Evolutionary conservation across 129 eudicot genomes (phyloP), one percentile per base, ranked within the genome.

Genomic region (Flaveria trinervia): DNA sequence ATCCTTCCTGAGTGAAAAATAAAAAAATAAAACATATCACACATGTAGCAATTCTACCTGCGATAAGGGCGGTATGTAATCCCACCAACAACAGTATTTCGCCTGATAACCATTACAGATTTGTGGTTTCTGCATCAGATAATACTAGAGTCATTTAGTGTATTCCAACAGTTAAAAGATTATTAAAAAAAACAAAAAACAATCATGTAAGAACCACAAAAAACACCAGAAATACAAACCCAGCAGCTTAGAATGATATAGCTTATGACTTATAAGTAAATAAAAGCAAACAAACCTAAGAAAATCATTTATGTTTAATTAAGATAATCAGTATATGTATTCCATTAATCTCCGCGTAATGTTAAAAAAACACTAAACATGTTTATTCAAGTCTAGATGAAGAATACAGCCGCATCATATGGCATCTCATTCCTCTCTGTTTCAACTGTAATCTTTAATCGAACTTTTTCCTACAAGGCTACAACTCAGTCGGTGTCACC

Each of bases 51-150:
- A 25, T 20, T 41, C 30, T 82, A 94, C 99, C 97, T 94, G 74
- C 79, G 30, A 81, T 94, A 94, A 43, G 99, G 99, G 7, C 99
- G 96, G 72, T 91, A 94, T 65, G 99, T 94, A 67, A 94, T 94
- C 65, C 99, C 99, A 65, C 97, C 99, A 84, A 94, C 97, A 52
- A 94, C 99, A 33, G 26, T 81, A 69, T 83, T 87, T 60, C 90
- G 82, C 67, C 97, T 88, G 73, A 94, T 74, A 28, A 94, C 93
- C 96, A 94, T 91, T 33, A 94, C 96, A 39, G 99, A 94, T 75
- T 91, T 94, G 84, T 94, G 99, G 83, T 77, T 90, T 86, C 99
- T 94, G 96, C 83, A 86, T 55, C 55, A 70, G 4, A 70, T 41
- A 50, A 73, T 60, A 23, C 2, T 46, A 26, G 62, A 74, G 26